Base-by-base conservation (phyloP, 2,329 filamentous ascomycete species). In the Teratosphaeria zuluensis region DNA sequence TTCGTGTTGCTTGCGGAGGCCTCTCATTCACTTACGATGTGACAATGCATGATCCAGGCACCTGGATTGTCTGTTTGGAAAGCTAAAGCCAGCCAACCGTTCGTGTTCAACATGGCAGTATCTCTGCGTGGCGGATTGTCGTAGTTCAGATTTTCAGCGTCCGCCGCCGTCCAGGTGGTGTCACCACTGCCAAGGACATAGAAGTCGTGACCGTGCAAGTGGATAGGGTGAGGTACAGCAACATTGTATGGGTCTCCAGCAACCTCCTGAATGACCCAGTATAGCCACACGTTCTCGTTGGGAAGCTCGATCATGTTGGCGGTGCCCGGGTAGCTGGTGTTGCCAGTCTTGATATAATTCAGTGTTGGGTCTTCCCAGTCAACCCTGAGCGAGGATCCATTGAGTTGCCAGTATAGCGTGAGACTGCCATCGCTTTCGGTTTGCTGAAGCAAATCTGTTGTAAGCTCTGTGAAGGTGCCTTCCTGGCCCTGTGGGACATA, bases 301-400 rank as follows among this genome's bases (percentile, higher is more conserved):
- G 62, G 58, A 2, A 67, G 58, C 14, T 63, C 54, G 56, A 79
- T 75, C 48, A 78, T 62, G 61, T 77, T 77, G 59, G 73, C 70
- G 7, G 63, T 64, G 1, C 54, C 57, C 0, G 75, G 71, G 62
- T 63, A 66, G 35, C 33, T 35, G 52, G 71, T 74, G 63, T 76
- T 74, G 51, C 69, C 66, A 24, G 72, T 67, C 4, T 75, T 68
- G 7, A 78, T 70, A 16, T 77, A 76, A 58, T 75, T 66, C 7
- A 80, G 64, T 0, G 76, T 77, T 0, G 79, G 79, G 11, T 73
- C 67, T 21, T 72, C 64, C 77, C 77, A 79, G 54, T 73, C 65
- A 30, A 76, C 72, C 48, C 72, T 67, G 59, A 79, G 74, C 31
- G 74, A 71, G 2, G 73, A 74, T 55, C 75, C 69, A 64, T 78